A percentile compares a stretch with the other conserved stretches of the same genome.
These are phyloP conservation scores for Pseudofabraea citricarpa DNA, from an alignment of 2,329 filamentous ascomycete genomes.

Conservation along the genomic window DNA sequence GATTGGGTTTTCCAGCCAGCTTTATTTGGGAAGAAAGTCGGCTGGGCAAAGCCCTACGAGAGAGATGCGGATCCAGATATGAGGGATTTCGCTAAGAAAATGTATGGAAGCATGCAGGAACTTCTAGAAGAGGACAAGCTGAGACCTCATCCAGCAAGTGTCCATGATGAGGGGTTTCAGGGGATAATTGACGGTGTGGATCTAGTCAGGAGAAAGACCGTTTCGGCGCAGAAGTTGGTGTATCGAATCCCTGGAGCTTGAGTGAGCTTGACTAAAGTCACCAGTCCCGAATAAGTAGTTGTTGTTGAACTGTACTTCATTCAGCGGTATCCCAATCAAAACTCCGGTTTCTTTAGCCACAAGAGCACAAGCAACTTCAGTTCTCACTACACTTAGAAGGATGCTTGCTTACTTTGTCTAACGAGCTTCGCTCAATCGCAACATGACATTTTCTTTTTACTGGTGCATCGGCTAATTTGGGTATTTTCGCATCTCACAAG, in stretches of 20 bases:
- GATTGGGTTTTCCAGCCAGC: neutral
- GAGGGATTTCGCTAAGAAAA: neutral
- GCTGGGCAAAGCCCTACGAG: neutral
- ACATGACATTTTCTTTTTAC: too few species aligned
- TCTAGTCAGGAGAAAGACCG: neutral
- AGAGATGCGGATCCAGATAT: neutral
- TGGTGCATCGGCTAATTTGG: too few species aligned
- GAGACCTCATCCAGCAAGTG: neutral
- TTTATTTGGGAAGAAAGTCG: neutral
- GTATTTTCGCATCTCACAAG: too few species aligned
- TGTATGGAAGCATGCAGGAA: neutral
- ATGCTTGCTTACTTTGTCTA: too few species aligned
- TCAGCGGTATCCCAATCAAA: too few species aligned
- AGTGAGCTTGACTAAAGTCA: too few species aligned
- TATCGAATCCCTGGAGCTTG: neutral
- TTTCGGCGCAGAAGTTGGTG: slow-evolving; percentile 1
- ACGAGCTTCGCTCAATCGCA: too few species aligned
- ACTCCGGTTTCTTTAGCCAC: too few species aligned
- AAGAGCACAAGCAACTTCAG: too few species aligned
- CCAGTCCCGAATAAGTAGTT: too few species aligned
- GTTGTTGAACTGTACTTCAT: too few species aligned
- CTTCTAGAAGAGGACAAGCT: neutral
- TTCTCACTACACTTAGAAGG: too few species aligned
- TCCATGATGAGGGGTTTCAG: neutral
- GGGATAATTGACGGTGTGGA: slow-evolving; percentile 11